Evolutionary conservation across 352 stramenopile species (phyloP).

Genomic region (Globisporangium emineosum): DNA sequence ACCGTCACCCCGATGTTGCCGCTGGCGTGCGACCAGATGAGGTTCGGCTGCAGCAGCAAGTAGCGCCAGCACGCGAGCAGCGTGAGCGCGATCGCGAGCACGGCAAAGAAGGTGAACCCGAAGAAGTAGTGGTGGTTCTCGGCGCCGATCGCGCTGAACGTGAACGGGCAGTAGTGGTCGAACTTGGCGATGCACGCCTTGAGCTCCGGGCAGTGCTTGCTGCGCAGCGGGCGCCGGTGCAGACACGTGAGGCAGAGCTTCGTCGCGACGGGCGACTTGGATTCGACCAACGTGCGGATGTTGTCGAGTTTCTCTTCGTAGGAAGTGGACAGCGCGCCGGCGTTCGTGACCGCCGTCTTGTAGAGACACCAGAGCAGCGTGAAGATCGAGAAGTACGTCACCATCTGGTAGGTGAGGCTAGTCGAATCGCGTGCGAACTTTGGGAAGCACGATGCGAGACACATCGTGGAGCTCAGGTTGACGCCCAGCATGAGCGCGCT

Average conservation of each 20-base stretch:
- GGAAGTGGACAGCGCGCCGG: conserved; percentile 60
- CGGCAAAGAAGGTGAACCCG: conserved; percentile 84
- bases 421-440: conserved; percentile 25
- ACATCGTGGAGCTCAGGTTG: conserved; percentile 69
- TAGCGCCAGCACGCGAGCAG: conserved; percentile 48
- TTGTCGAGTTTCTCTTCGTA: conserved; percentile 71
- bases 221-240: conserved; percentile 67
- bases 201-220: conserved; percentile 77
- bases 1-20: neutral
- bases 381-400: conserved; percentile 22
- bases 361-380: conserved; percentile 54
- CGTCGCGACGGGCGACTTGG: conserved; percentile 63
- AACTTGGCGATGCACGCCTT: conserved; percentile 81
- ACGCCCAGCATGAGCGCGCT: conserved; percentile 69
- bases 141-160: conserved; percentile 92
- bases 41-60: conserved; percentile 11
- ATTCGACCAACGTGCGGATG: conserved; percentile 66
- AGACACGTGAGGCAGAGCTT: conserved; percentile 81
- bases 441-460: conserved; percentile 50
- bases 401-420: conserved; percentile 27
- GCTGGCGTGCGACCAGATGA: conserved; percentile 18
- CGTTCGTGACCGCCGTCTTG: conserved; percentile 46
- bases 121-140: conserved; percentile 95
- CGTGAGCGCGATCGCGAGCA: conserved; percentile 50
- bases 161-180: conserved; percentile 85